These are phyloP conservation scores for Claviceps maximensis DNA, from an alignment of 2,329 filamentous ascomycete genomes.

Conservation along the genomic window DNA sequence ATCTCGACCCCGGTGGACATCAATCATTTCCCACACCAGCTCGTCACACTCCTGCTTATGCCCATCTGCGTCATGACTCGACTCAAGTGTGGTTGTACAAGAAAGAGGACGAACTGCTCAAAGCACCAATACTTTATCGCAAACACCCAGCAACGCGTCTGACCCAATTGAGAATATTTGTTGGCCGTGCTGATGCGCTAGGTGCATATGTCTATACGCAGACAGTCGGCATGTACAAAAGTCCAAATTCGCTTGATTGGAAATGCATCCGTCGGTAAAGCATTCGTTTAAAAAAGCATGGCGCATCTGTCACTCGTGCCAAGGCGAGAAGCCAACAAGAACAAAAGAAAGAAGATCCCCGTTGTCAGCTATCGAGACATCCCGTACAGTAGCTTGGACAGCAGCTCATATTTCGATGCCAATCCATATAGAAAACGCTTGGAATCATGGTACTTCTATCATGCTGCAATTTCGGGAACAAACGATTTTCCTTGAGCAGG, in stretches of 20 bases:
- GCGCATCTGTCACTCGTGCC: neutral
- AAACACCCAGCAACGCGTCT: neutral
- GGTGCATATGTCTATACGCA: neutral
- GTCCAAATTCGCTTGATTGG: neutral
- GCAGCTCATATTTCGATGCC: neutral
- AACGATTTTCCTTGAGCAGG: neutral
- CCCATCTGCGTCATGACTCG: neutral
- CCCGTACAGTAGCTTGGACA: neutral
- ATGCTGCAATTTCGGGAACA: neutral
- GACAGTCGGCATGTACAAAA: neutral
- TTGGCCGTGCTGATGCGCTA: neutral
- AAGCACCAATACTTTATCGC: neutral
- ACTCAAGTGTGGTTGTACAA: neutral
- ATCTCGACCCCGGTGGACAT: neutral
- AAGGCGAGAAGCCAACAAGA: no score
- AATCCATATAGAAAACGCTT: neutral
- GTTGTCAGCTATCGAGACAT: neutral
- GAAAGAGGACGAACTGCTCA: neutral
- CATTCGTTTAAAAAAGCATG: conserved; percentile 1
- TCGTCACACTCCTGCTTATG: neutral
- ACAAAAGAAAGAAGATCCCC: no score
- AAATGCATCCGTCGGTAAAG: neutral
- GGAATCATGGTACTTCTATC: conserved; percentile 1
- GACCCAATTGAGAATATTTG: neutral
- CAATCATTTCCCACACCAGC: neutral